A percentile compares a stretch with the other conserved stretches of the same genome.
Evolutionary conservation across 345 rosid genomes (phyloP).

Genomic region (Salix brachista): DNA sequence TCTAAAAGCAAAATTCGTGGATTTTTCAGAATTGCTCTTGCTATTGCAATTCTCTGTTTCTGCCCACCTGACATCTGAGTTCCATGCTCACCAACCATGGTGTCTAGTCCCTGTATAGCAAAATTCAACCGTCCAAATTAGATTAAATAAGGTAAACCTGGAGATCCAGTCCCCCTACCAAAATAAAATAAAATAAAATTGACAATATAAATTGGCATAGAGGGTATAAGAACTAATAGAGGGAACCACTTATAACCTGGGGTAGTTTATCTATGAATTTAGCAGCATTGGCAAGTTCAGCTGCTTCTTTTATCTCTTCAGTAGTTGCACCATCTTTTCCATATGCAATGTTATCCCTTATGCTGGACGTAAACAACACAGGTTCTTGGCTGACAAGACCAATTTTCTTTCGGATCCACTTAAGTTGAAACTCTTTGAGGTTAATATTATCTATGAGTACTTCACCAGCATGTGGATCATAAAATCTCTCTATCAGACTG

Average conservation of each 20-base stretch:
- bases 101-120: slow-evolving; percentile 23
- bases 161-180: background rate
- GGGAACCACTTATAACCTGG: background rate
- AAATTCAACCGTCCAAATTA: slow-evolving; percentile 4
- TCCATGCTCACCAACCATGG: slow-evolving; percentile 21
- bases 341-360: slow-evolving; percentile 45
- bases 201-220: background rate
- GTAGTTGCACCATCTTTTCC: slow-evolving; percentile 29
- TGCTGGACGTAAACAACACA: slow-evolving; percentile 37
- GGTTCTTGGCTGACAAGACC: slow-evolving; percentile 57
- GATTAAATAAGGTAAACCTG: background rate
- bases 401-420: slow-evolving; percentile 44
- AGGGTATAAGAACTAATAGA: too few species aligned
- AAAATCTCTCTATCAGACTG: slow-evolving; percentile 38
- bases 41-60: slow-evolving; percentile 39
- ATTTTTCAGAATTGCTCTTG: slow-evolving; percentile 35
- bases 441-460: slow-evolving; percentile 41
- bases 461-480: slow-evolving; percentile 46
- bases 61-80: slow-evolving; percentile 38
- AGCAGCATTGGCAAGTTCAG: slow-evolving; percentile 33
- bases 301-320: slow-evolving; percentile 38
- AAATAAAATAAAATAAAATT: background rate
- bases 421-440: slow-evolving; percentile 41
- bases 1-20: slow-evolving; percentile 66
- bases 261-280: slow-evolving; percentile 28